Percentiles rank a stretch among this genome's conserved stretches.
Conservation (phyloP, 73 alveolate genomes). For the Paramecium sexaurelia region DNA sequence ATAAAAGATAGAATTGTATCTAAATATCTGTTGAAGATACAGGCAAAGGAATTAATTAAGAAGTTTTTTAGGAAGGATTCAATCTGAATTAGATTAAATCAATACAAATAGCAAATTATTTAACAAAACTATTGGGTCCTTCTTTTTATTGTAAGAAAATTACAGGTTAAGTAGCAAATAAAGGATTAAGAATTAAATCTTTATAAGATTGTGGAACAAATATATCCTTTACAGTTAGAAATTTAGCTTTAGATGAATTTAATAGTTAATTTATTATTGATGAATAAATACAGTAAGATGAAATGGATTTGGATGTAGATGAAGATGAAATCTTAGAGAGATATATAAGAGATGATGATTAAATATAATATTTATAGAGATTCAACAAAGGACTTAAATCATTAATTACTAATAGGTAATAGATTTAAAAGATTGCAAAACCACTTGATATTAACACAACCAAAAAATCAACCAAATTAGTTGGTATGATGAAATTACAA, state of each 20-base stretch:
- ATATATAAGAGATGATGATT: neutral
- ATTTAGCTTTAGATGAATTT: neutral
- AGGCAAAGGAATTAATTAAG: neutral
- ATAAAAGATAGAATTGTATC: neutral
- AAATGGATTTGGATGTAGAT: neutral
- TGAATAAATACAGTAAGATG: neutral
- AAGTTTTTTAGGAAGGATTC: neutral
- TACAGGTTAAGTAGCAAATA: neutral
- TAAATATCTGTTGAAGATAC: constrained; percentile 22
- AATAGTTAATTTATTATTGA: neutral
- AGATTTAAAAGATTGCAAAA: neutral
- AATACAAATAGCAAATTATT: neutral
- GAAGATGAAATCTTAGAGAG: neutral
- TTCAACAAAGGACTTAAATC: neutral
- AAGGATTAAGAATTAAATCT: constrained; percentile 8
- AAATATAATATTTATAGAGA: neutral
- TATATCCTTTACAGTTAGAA: neutral
- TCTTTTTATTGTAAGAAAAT: neutral
- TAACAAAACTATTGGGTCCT: constrained; percentile 10
- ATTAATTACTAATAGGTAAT: neutral
- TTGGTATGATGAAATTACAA: constrained; percentile 35
- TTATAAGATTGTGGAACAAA: neutral
- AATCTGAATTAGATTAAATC: neutral
- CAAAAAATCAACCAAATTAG: neutral
- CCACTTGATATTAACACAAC: neutral